These are phyloP conservation scores for Camelina hispida DNA, from an alignment of 345 rosid species.

Conservation along the genomic window DNA sequence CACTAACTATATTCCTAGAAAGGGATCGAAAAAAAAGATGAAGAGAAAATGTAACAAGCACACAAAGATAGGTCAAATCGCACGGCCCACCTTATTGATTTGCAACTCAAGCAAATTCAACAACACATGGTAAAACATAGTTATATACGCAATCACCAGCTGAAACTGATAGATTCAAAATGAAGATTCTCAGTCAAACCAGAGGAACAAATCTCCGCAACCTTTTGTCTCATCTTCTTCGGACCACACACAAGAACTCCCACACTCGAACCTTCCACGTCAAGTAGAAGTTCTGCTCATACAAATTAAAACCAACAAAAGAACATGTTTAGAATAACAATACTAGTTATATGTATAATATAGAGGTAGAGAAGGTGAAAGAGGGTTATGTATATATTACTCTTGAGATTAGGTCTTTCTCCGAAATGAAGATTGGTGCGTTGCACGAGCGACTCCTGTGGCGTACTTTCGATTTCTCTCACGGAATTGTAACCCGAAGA, in stretches of 20 bases:
- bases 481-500: constrained; percentile 39
- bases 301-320: background rate
- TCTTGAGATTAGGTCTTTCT: constrained; percentile 71
- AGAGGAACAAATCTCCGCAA: constrained; percentile 67
- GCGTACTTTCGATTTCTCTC: constrained; percentile 78
- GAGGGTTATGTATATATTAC: constrained; percentile 51
- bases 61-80: constrained; percentile 28
- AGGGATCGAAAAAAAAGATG: background rate
- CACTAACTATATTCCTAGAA: background rate
- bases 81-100: constrained; percentile 22
- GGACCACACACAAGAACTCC: constrained; percentile 87
- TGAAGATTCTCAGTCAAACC: constrained; percentile 62
- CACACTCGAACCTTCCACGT: constrained; percentile 59
- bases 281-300: constrained; percentile 57
- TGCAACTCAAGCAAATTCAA: constrained; percentile 1
- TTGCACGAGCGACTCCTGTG: constrained; percentile 56
- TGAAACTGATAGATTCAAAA: constrained; percentile 83
- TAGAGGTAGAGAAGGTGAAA: background rate
- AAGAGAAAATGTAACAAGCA: constrained; percentile 17
- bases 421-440: constrained; percentile 61
- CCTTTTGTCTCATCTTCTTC: constrained; percentile 71
- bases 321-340: constrained; percentile 4
- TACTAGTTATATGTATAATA: background rate
- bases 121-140: constrained; percentile 18
- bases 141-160: constrained; percentile 57